Conservation (phyloP, 2,329 filamentous ascomycete species). For the Aciculosporium take region DNA sequence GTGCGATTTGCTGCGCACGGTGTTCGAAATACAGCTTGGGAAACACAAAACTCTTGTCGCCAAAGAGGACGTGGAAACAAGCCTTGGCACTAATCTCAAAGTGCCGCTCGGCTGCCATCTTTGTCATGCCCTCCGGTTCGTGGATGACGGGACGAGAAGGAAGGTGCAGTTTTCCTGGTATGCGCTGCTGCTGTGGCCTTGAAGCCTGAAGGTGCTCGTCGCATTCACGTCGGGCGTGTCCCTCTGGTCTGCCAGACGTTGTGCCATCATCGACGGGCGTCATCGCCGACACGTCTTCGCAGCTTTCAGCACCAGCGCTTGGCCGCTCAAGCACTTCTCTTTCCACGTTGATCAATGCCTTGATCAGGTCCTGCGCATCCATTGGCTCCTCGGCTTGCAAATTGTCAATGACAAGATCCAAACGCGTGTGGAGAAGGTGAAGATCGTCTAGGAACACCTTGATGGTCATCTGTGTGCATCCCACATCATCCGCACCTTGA, state of each 20-base stretch:
- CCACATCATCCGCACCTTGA: slow-evolving; percentile 47
- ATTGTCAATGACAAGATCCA: slow-evolving; percentile 77
- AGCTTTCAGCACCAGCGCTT: slow-evolving; percentile 72
- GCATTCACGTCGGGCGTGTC: slow-evolving; percentile 19
- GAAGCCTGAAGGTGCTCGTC: slow-evolving; percentile 22
- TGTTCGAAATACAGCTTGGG: slow-evolving; percentile 79
- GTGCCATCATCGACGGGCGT: slow-evolving; percentile 45
- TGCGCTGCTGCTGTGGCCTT: slow-evolving; percentile 22
- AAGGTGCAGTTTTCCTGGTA: slow-evolving; percentile 60
- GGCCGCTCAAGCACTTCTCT: slow-evolving; percentile 38
- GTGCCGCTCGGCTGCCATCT: slow-evolving; percentile 60
- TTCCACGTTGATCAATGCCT: slow-evolving; percentile 62
- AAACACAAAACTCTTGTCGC: slow-evolving; percentile 90
- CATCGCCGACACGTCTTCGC: slow-evolving; percentile 63
- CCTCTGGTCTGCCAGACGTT: slow-evolving; percentile 21
- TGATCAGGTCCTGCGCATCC: slow-evolving; percentile 55
- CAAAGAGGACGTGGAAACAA: slow-evolving; percentile 90
- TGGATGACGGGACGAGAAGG: slow-evolving; percentile 71
- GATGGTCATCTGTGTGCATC: slow-evolving; percentile 63
- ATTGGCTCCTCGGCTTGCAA: slow-evolving; percentile 57
- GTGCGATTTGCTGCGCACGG: slow-evolving; percentile 63
- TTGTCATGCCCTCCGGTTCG: slow-evolving; percentile 67
- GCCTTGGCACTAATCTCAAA: slow-evolving; percentile 90
- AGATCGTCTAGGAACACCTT: slow-evolving; percentile 89
- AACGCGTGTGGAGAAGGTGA: slow-evolving; percentile 62